phyloP scores from a whole-genome alignment of 1,284 basidiomycete species.

The Ceratobasidium sp. region DNA sequence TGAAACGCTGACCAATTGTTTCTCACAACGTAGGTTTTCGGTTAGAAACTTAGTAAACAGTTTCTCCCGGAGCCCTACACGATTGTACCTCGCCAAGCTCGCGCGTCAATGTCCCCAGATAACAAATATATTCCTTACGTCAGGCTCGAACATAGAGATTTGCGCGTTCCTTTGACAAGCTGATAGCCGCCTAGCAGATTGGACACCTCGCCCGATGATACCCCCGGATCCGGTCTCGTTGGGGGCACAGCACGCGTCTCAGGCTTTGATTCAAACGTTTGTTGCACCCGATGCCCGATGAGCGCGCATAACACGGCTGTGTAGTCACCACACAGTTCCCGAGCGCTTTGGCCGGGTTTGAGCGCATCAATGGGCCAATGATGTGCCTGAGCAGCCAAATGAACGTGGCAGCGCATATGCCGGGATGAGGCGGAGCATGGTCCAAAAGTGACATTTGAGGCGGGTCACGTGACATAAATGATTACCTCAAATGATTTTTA shows the following conservation, averaged over 20 bases:
- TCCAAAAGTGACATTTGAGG: background rate
- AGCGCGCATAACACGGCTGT: background rate
- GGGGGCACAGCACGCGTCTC: constrained; percentile 1
- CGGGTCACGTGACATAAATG: background rate
- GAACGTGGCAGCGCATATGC: background rate
- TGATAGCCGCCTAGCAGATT: constrained; percentile 21
- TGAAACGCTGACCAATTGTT: too few relatives aligned
- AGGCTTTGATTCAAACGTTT: background rate
- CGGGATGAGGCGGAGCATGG: background rate
- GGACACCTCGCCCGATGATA: background rate
- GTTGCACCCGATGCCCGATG: background rate
- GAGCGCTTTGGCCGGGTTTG: background rate
- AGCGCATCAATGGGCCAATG: background rate
- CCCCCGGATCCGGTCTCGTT: background rate
- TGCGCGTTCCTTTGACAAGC: background rate
- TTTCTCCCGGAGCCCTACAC: too few relatives aligned
- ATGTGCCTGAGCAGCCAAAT: background rate
- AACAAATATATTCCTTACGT: background rate
- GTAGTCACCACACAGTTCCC: background rate
- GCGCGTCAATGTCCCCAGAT: constrained; percentile 17
- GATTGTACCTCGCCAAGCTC: constrained; percentile 39
- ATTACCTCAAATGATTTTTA: background rate
- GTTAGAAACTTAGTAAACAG: too few relatives aligned
- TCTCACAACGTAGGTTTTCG: too few relatives aligned
- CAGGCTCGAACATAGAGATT: background rate